phyloP scores from a whole-genome alignment of 1,284 basidiomycete species.

The Amylostereum areolatum region DNA sequence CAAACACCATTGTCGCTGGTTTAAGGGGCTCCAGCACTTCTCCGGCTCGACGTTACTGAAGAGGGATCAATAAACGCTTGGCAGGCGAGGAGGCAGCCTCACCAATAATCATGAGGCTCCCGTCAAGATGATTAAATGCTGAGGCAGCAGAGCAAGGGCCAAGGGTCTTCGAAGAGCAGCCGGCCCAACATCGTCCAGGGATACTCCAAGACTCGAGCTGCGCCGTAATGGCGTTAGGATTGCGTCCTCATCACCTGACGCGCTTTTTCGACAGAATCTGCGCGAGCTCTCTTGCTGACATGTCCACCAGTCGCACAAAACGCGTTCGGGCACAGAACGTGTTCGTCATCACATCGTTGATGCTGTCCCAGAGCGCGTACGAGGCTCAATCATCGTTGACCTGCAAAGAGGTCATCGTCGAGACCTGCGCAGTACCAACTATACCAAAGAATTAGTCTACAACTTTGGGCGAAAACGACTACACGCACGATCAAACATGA shows the following conservation, averaged over 20 bases:
- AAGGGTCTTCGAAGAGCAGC: constrained; percentile 33
- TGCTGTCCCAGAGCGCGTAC: constrained; percentile 37
- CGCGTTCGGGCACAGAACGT: constrained; percentile 32
- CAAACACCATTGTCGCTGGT: constrained; percentile 38
- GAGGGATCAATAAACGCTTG: constrained; percentile 32
- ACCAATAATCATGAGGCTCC: constrained; percentile 34
- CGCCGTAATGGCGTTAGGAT: constrained; percentile 25
- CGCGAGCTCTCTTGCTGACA: constrained; percentile 42
- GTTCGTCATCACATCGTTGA: constrained; percentile 39
- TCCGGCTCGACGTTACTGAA: constrained; percentile 32
- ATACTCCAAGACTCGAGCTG: constrained; percentile 33
- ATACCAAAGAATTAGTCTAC: too few species aligned
- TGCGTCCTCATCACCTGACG: constrained; percentile 33
- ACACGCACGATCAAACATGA: constrained; percentile 41
- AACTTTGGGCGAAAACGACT: too few species aligned
- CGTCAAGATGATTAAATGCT: constrained; percentile 34
- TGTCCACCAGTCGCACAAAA: constrained; percentile 35
- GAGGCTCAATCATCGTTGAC: constrained; percentile 38
- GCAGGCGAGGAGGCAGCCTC: constrained; percentile 40
- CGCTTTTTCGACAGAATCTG: constrained; percentile 31
- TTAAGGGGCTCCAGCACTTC: constrained; percentile 49
- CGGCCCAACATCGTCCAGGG: constrained; percentile 30
- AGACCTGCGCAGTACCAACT: not conserved
- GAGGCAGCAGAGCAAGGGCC: constrained; percentile 33
- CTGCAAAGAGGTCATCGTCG: constrained; percentile 33